These are phyloP conservation scores for Melaleuca quinquenervia DNA, from an alignment of 345 rosid species.

Conservation along the genomic window DNA sequence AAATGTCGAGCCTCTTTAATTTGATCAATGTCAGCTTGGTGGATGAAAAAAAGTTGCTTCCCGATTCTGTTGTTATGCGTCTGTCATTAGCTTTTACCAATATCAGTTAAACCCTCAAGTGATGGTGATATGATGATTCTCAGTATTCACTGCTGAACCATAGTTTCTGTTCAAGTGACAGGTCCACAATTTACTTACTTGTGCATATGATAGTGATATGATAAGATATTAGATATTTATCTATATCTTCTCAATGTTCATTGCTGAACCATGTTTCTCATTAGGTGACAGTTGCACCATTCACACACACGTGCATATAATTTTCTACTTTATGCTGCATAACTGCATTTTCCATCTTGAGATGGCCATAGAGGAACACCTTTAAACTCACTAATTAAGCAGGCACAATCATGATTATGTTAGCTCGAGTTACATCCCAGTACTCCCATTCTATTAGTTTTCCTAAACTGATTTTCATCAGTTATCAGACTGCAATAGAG, in stretches of 20 bases:
- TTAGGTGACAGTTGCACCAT: neutral
- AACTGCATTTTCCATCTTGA: neutral
- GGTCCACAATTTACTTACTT: neutral
- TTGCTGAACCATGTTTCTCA: neutral
- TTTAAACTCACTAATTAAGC: neutral
- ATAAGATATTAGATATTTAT: neutral
- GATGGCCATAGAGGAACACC: neutral
- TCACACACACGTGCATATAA: neutral
- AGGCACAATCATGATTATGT: neutral
- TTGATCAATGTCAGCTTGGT: neutral
- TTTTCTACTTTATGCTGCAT: neutral
- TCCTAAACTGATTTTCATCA: neutral
- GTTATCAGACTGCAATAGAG: neutral
- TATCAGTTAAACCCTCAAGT: neutral
- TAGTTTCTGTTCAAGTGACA: neutral
- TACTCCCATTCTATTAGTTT: neutral
- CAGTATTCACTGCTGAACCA: neutral
- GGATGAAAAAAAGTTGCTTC: neutral
- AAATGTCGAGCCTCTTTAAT: neutral
- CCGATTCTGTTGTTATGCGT: neutral
- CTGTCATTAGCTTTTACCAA: neutral
- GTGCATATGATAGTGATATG: neutral
- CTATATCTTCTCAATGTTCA: neutral
- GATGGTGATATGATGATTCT: neutral
- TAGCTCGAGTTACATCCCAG: neutral